Conservation (phyloP, 1,284 basidiomycete genomes). For the Porodaedalea pini region DNA sequence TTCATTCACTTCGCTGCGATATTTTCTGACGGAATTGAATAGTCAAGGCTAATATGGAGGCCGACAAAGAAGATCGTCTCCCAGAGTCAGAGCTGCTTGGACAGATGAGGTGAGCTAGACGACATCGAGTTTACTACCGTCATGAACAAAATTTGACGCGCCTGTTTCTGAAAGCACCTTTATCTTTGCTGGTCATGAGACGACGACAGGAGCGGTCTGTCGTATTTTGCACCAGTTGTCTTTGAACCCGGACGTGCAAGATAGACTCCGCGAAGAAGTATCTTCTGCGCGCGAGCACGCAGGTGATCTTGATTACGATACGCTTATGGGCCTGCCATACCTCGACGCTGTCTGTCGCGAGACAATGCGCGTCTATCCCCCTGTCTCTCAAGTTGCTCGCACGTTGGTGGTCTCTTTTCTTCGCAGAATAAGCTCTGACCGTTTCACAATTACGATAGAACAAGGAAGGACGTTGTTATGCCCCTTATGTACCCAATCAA, state of each 20-base stretch:
- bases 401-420: constrained; percentile 12
- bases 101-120: constrained; percentile 31
- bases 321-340: constrained; percentile 33
- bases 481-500: constrained; percentile 18
- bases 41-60: constrained; percentile 26
- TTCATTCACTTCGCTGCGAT: neutral
- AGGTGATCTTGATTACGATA: constrained; percentile 33
- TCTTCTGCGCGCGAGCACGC: constrained; percentile 27
- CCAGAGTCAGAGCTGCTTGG: constrained; percentile 11
- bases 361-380: constrained; percentile 35
- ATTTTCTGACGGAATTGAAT: constrained; percentile 1
- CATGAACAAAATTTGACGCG: too few relatives aligned
- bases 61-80: constrained; percentile 7
- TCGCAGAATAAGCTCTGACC: neutral
- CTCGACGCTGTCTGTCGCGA: constrained; percentile 40
- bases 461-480: constrained; percentile 17
- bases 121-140: too few relatives aligned
- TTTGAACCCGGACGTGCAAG: constrained; percentile 33
- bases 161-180: constrained; percentile 29
- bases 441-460: neutral
- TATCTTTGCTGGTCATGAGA: constrained; percentile 38
- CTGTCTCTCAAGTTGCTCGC: constrained; percentile 28
- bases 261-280: constrained; percentile 35
- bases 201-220: constrained; percentile 35
- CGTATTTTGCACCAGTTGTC: constrained; percentile 37